phyloP scores from a whole-genome alignment of 164 flowering plant genomes.

The Vitis rotundifolia region DNA sequence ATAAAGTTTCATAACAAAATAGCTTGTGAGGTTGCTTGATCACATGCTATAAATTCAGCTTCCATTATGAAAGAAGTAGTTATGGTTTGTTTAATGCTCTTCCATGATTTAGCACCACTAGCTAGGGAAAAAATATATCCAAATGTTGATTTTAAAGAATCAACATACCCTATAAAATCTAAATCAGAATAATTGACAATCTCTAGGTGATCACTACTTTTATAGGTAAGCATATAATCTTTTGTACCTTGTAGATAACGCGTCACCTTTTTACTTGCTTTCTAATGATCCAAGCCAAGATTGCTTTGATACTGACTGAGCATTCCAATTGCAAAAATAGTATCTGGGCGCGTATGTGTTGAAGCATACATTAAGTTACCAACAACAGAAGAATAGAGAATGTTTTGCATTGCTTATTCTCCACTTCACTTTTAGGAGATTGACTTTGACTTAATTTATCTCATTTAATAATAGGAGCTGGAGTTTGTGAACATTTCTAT shows the following conservation, averaged over 20 bases:
- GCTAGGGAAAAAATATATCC: background rate
- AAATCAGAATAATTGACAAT: background rate
- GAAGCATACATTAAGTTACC: background rate
- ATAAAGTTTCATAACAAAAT: background rate
- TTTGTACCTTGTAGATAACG: background rate
- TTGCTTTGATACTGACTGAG: background rate
- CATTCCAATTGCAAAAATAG: background rate
- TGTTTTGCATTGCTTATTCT: background rate
- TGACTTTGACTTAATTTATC: background rate
- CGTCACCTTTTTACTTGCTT: background rate
- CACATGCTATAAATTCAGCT: slow-evolving; percentile 1
- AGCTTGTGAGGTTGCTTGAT: background rate
- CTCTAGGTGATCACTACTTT: background rate
- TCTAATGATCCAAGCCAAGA: background rate
- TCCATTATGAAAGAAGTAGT: slow-evolving; percentile 3
- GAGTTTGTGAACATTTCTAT: background rate
- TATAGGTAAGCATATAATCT: background rate
- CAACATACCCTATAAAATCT: background rate
- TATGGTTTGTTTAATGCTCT: background rate
- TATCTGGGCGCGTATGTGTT: background rate
- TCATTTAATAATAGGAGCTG: background rate
- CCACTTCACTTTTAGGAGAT: background rate
- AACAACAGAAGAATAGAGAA: background rate
- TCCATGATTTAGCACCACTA: background rate
- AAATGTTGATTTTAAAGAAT: background rate